Evolutionary conservation across 179 eudicot species (phyloP), one percentile per base, ranked within the genome.

Genomic region (Pouteria campechiana): DNA sequence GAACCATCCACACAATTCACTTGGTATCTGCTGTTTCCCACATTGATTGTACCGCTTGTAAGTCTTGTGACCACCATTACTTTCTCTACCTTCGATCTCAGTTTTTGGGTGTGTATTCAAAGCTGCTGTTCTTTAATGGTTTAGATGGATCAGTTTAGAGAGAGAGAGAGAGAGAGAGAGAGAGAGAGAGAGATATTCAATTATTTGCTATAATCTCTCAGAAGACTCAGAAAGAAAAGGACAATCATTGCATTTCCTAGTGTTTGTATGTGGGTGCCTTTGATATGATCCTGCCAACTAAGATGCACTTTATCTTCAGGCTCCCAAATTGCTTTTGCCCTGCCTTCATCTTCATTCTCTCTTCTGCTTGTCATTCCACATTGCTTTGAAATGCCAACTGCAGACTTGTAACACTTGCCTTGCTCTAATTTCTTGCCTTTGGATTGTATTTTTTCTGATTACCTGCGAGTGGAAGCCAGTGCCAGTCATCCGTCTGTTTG

Each of bases 71-170:
- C 23, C 3, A 16, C 25, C 53, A 24, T n/a, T 30, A 31, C 16
- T 14, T n/a, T n/a, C 3, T 17, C n/a, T 21, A 28, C 7, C 11
- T 6, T 6, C 11, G 6, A 5, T 28, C 11, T 6, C 32, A 5
- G 11, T 32, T 32, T 6, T 15, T 5, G 4, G 3, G 55, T 44
- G 24, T 40, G 47, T 37, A 51, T 40, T 51, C 46, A 29, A 40
- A 29, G 11, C 30, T 51, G 7, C 38, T 5, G 22, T 5, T 20
- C 6, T 19, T 20, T 40, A n/a, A n/a, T 19, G 14, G 11, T 14
- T 7, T 28, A 3, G 46, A 46, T 51, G 47, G 46, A 46, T 14
- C 56, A 51, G 37, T 51, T 51, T 51, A 27, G 23, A 36, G 20
- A 34, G 47, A 25, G 29, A 38, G 30, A 40, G 19, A 15, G 21